A percentile compares a stretch with the other conserved stretches of the same genome.
Conservation (phyloP, 345 rosid species). For the Gossypium bickii region DNA sequence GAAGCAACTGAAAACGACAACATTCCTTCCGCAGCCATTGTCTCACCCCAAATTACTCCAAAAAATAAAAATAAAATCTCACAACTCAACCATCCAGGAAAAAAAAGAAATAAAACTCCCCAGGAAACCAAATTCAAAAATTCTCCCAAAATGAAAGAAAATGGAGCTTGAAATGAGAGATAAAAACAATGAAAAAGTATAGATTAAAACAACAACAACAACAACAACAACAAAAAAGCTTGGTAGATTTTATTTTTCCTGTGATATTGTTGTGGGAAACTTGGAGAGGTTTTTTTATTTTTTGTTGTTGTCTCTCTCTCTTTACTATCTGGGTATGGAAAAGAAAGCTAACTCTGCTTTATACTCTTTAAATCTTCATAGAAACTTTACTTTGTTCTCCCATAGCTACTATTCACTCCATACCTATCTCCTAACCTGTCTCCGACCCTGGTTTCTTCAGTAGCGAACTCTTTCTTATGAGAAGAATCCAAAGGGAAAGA, state of each 20-base stretch:
- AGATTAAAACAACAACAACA: not conserved
- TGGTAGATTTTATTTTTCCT: not conserved
- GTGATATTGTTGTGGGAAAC: conserved; percentile 2
- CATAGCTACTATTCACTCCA: conserved; percentile 8
- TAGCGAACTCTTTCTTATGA: not conserved
- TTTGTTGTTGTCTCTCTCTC: not conserved
- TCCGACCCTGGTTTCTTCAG: conserved; percentile 19
- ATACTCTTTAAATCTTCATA: conserved; percentile 26
- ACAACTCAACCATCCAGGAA: conserved; percentile 14
- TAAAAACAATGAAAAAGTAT: not conserved
- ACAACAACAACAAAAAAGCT: not conserved
- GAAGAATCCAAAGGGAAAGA: not conserved
- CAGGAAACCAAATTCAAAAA: conserved; percentile 2
- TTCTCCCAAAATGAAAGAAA: conserved; percentile 13
- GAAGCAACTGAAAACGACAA: conserved; percentile 55
- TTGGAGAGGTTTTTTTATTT: conserved; percentile 8
- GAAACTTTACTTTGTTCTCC: not conserved
- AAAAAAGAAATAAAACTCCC: not conserved
- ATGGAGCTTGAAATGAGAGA: conserved; percentile 9
- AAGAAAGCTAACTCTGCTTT: conserved; percentile 42
- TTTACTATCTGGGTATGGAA: conserved; percentile 21
- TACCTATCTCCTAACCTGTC: conserved; percentile 26
- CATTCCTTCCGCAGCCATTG: conserved; percentile 42
- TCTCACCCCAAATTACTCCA: not conserved
- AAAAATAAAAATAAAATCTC: conserved; percentile 18